Base-by-base conservation (phyloP, 352 stramenopile genomes). In the Globisporangium cylindrosporum region DNA sequence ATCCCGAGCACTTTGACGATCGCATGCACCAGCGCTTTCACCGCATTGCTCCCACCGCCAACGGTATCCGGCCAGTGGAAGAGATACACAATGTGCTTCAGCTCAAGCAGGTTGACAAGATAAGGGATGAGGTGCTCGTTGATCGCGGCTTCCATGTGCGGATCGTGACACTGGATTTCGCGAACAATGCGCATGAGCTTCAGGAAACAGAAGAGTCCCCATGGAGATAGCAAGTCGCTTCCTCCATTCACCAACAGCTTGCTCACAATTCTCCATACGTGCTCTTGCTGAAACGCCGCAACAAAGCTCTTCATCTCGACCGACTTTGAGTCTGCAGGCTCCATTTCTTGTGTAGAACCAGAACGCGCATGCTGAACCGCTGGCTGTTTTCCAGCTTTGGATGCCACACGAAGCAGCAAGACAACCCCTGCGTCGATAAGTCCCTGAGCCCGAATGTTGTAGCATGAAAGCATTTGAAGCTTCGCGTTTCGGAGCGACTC, bases 1-100 rank as follows among this genome's bases (percentile, higher is more conserved):
- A 93, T 90, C 5, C 85, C 83, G 2, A 96, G 63, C 29, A 95
- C 84, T 56, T 95, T 94, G 6, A 95, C 86, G n/a, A 91, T 91
- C 4, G 88, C 88, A 38, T 90, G 80, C 10, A 97, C 77, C 15
- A 95, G 76, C 3, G 88, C 84, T 70, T 91, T 94, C 22, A 95
- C 89, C 14, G 88, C 88, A 55, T 89, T 89, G 51, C 74, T 81
- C 4, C 90, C 89, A n/a, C 90, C 89, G 10, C 82, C 85, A n/a
- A 89, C 75, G 0, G 85, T 73, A 27, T 94, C 87, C 14, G 89
- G 87, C 88, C 86, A 96, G 20, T 79, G 75, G 41, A 92, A 80
- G 41, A 97, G 71, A 25, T 73, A 77, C 27, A 82, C 56, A 3
- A 94, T 89, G 71, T 94, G 84, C 38, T 72, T 70, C 0, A 81